Evolutionary conservation across 2,329 filamentous ascomycete species (phyloP), one percentile per base, ranked within the genome.

Genomic region (Arthrobotrys sphaeroides): DNA sequence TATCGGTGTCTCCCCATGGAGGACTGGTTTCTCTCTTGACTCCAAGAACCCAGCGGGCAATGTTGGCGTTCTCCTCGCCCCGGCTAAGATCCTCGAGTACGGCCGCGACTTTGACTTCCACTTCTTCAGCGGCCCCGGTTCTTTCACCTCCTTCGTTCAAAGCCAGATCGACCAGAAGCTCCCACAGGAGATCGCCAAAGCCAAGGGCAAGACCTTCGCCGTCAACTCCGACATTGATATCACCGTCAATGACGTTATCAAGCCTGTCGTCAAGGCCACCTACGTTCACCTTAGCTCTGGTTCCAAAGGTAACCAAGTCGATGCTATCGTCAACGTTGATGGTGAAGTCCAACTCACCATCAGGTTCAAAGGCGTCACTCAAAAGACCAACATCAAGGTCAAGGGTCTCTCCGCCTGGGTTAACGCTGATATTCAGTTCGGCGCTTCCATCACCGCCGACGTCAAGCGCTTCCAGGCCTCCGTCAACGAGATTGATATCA

Each of bases 81-180:
- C 70, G 33, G 69, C 69, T 24, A 73, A 73, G 53, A 73, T 73
- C 31, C 62, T 74, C n/a, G 70, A 74, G 26, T 55, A 43, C 16
- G 70, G 70, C 33, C 70, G 62, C 16, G 70, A 74, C 45, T 74
- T 74, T 22, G 70, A 74, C 18, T 62, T 67, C 70, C 33, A 74
- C 45, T 57, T 74, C 55, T 55, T 68, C 55, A 67, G 53, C 62
- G 62, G 62, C 1, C 61, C 53, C 2, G 70, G 62, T 18, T 18
- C 61, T 20, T 59, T 74, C 38, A 62, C 70, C 5, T 28, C 40
- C 10, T 68, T 74, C 28, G 62, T 67, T 16, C 62, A 74, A 13
- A 20, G 61, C n/a, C 45, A 67, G 53, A 57, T 74, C 26, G 62
- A 67, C 53, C 45, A 61, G 18, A 74, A 74, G 62, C 42, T 74